Evolutionary conservation across 306 rosid genomes (phyloP).

Genomic region (Lupinus albus): DNA sequence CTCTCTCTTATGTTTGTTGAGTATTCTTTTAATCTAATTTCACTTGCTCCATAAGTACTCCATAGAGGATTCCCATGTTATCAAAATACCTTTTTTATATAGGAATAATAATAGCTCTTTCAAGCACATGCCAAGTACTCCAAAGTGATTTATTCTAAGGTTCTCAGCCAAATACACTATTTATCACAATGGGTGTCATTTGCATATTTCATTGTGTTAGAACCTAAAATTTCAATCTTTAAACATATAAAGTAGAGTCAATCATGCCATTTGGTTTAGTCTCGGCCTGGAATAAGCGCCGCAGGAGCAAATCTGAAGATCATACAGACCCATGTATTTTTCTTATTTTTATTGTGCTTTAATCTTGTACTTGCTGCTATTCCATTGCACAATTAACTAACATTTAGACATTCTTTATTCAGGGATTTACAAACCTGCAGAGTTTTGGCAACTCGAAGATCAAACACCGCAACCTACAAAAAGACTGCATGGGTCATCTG

Average conservation of each 20-base stretch:
- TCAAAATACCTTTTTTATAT: constrained; percentile 43
- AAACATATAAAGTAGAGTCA: constrained; percentile 41
- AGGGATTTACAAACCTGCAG: constrained; percentile 85
- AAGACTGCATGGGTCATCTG: constrained; percentile 74
- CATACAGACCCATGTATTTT: constrained; percentile 76
- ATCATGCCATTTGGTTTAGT: constrained; percentile 86
- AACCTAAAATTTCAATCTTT: constrained; percentile 42
- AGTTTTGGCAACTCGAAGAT: constrained; percentile 83
- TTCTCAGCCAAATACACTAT: background rate
- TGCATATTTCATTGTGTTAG: constrained; percentile 39
- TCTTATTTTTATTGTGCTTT: background rate
- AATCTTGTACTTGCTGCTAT: background rate
- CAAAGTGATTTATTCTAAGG: constrained; percentile 27
- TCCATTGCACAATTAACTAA: constrained; percentile 28
- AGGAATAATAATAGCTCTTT: constrained; percentile 39
- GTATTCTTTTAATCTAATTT: constrained; percentile 56
- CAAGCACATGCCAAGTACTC: constrained; percentile 30
- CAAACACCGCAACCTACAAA: constrained; percentile 59
- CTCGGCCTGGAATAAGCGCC: constrained; percentile 95
- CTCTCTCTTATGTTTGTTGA: constrained; percentile 51
- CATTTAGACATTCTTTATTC: constrained; percentile 27
- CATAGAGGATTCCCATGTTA: constrained; percentile 40
- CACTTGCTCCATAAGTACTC: constrained; percentile 64
- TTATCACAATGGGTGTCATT: constrained; percentile 30
- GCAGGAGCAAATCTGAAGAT: constrained; percentile 80